A percentile compares a stretch with the other conserved stretches of the same genome.
These are phyloP conservation scores for Lineolata rhizophorae DNA, from an alignment of 495 filamentous ascomycete genomes.

Conservation along the genomic window DNA sequence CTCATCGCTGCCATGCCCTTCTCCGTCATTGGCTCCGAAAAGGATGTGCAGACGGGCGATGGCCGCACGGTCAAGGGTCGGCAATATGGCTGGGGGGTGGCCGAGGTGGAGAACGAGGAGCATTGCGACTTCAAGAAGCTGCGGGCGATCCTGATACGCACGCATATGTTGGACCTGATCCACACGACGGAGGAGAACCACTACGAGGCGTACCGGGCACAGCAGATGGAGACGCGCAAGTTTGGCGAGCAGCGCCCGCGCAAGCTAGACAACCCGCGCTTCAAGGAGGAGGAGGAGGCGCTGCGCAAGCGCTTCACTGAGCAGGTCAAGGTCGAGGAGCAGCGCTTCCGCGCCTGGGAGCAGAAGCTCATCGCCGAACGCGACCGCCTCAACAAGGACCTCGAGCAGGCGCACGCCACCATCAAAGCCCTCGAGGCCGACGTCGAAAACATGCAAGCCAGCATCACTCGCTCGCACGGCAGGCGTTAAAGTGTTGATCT, in stretches of 20 bases:
- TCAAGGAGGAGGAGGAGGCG: conserved; percentile 98
- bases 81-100: conserved; percentile 97
- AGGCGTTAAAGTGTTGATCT: conserved; percentile 45
- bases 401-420: conserved; percentile 85
- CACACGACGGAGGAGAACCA: conserved; percentile 98
- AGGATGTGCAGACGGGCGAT: conserved; percentile 91
- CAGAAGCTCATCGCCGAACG: conserved; percentile 97
- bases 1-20: conserved; percentile 96
- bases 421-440: conserved; percentile 93
- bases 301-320: conserved; percentile 97
- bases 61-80: conserved; percentile 94
- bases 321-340: conserved; percentile 98
- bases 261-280: conserved; percentile 99
- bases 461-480: conserved; percentile 77
- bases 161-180: conserved; percentile 99
- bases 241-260: conserved; percentile 91
- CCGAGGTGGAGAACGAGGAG: conserved; percentile 98
- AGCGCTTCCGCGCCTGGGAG: conserved; percentile 97
- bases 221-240: conserved; percentile 99
- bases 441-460: conserved; percentile 83
- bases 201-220: conserved; percentile 96
- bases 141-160: conserved; percentile 92
- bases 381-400: conserved; percentile 96
- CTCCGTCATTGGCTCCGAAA: conserved; percentile 95
- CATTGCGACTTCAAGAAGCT: conserved; percentile 99